phyloP scores from a whole-genome alignment of 2,329 filamentous ascomycete genomes.

The Pyrenophora teres region DNA sequence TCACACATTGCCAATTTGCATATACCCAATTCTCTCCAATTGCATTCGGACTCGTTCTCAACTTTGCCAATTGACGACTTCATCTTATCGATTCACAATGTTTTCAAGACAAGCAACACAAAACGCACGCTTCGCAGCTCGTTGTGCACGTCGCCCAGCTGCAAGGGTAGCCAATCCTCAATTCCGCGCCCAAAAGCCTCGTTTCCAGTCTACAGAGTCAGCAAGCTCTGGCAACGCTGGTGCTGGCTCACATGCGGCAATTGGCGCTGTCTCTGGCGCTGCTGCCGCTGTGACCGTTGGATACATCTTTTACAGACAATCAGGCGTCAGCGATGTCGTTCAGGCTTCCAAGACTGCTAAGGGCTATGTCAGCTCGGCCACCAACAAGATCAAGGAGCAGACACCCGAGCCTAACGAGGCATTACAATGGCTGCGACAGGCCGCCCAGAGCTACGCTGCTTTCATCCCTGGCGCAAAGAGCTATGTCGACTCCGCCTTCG shows the following conservation, averaged over 20 bases:
- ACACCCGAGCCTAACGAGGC: slow-evolving; percentile 71
- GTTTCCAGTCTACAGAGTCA: slow-evolving; percentile 42
- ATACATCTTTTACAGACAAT: slow-evolving; percentile 61
- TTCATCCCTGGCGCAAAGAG: slow-evolving; percentile 73
- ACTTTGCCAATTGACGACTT: slow-evolving; percentile 9
- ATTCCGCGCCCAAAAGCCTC: slow-evolving; percentile 35
- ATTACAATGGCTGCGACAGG: slow-evolving; percentile 66
- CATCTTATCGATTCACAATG: slow-evolving; percentile 23
- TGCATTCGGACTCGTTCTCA: not conserved
- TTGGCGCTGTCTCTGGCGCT: slow-evolving; percentile 58
- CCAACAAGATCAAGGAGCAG: slow-evolving; percentile 64
- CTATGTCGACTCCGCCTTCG: slow-evolving; percentile 72
- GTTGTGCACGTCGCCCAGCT: slow-evolving; percentile 36
- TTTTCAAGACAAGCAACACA: slow-evolving; percentile 42
- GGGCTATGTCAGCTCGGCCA: slow-evolving; percentile 63
- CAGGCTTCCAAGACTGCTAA: slow-evolving; percentile 61
- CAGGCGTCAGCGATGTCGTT: slow-evolving; percentile 56
- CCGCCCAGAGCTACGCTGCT: slow-evolving; percentile 69
- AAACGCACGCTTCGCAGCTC: slow-evolving; percentile 37
- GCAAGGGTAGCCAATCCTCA: slow-evolving; percentile 31
- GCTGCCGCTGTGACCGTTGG: slow-evolving; percentile 53
- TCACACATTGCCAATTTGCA: slow-evolving; percentile 6
- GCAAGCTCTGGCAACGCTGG: slow-evolving; percentile 26
- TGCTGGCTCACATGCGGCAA: slow-evolving; percentile 47
- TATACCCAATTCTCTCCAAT: slow-evolving; percentile 11